Conservation (phyloP, 495 filamentous ascomycete genomes). For the Podospora conica region DNA sequence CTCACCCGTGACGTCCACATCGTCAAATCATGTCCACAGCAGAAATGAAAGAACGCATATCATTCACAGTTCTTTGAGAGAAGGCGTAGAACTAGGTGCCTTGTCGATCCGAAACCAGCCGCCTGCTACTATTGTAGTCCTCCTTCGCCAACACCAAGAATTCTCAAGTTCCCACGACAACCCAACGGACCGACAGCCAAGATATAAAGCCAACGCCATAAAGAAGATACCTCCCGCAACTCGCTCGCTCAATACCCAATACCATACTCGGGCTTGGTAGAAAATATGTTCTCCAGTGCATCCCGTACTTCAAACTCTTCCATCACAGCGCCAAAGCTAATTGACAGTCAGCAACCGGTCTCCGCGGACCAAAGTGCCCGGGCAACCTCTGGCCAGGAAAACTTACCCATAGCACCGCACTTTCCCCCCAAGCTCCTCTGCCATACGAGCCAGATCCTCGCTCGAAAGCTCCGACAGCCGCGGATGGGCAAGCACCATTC, state of each 20-base stretch:
- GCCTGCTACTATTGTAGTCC: neutral
- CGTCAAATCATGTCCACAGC: neutral
- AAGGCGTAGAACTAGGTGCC: too few relatives aligned
- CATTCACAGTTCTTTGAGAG: too few relatives aligned
- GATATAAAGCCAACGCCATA: neutral
- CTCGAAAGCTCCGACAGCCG: conserved; percentile 55
- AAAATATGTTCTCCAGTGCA: conserved; percentile 68
- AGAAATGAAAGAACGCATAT: too few relatives aligned
- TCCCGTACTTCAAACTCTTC: conserved; percentile 92
- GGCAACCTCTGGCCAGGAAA: conserved; percentile 6
- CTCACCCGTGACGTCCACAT: neutral
- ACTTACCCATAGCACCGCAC: conserved; percentile 91
- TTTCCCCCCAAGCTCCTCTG: conserved; percentile 67
- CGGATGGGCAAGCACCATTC: conserved; percentile 67
- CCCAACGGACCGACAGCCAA: neutral
- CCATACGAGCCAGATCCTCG: conserved; percentile 67
- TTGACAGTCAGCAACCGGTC: conserved; percentile 15
- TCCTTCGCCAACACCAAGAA: neutral
- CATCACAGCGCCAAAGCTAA: conserved; percentile 73
- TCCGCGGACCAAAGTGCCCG: neutral
- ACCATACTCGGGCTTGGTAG: conserved; percentile 49
- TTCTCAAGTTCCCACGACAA: neutral
- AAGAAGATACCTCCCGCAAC: neutral
- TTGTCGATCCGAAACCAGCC: neutral
- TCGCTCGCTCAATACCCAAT: conserved; percentile 24